Evolutionary conservation across 1,284 basidiomycete species (phyloP), one percentile per base, ranked within the genome.

Genomic region (Austroboletus rostrupii): DNA sequence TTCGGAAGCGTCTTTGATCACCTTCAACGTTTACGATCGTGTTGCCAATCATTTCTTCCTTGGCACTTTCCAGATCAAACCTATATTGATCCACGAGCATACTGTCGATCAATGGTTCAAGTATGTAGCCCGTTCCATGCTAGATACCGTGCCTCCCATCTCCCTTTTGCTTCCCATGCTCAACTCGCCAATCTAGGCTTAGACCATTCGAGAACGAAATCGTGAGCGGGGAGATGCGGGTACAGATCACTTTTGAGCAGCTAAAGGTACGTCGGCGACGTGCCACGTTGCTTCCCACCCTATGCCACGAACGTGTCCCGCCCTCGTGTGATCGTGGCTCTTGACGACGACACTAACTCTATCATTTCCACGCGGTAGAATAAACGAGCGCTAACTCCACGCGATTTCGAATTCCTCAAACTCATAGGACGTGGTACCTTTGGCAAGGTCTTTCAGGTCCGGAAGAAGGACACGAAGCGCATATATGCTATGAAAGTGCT

Each of bases 401-500:
- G 87, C 66, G 96, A 99, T 69, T 99, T 99, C 65, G 97, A 99
- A 64, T 97, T 98, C 73, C 83, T 99, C 66, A 97, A 97, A 71
- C 87, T 99, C 58, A 99, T 99, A 71, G 97, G 97, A 43, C 87
- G 93, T 47, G 97, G 97, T 6, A 99, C 97, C 0, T 99, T 99
- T 68, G 97, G 97, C n/a, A 89, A 92, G 45, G 96, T 99, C 20
- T 99, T 98, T 78, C 97, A 99, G 71, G 96, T 99, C 36, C 90
- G 96, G 54, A 99, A 99, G 74, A 86, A 80, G 68, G 96, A 99
- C 74, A 99, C 97, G 40, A 90, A 92, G 69, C 90, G 97, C 46
- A 99, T 99, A 74, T 99, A 98, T 73, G 97, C 97, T 48, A 99
- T 99, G 96, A 99, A 99, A 69, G 92, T 99, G 44, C 80, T 99